Evolutionary conservation across 2,329 filamentous ascomycete species (phyloP).

Genomic region (Epichloe bromicola): DNA sequence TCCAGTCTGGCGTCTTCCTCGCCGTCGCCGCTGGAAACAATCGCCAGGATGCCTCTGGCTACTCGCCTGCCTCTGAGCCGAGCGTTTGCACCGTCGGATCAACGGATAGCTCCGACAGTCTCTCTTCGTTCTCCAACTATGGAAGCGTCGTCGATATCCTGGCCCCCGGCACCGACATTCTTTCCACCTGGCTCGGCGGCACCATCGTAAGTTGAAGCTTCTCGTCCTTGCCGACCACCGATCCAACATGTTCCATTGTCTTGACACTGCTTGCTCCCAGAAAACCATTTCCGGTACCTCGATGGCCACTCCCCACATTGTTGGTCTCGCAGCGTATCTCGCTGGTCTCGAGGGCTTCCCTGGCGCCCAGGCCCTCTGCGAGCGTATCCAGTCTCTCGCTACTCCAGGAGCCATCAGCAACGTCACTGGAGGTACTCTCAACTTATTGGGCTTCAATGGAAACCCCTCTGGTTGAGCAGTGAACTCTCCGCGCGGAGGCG

Average conservation of each 20-base stretch:
- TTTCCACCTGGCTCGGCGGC: conserved; percentile 33
- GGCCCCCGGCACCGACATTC: conserved; percentile 33
- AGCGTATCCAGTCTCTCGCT: conserved; percentile 1
- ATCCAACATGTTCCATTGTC: background rate
- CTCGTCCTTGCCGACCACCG: no score
- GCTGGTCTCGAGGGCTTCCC: conserved; percentile 25
- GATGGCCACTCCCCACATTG: conserved; percentile 29
- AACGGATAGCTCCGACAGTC: conserved; percentile 24
- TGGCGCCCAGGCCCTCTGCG: conserved; percentile 10
- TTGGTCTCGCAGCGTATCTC: conserved; percentile 29
- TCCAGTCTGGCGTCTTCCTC: conserved; percentile 34
- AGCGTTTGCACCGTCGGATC: conserved; percentile 42
- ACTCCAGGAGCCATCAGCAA: conserved; percentile 12
- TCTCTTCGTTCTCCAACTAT: conserved; percentile 39
- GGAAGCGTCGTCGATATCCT: conserved; percentile 36
- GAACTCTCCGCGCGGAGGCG: background rate
- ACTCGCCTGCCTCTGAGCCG: conserved; percentile 34
- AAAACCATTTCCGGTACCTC: conserved; percentile 31
- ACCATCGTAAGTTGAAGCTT: conserved; percentile 12
- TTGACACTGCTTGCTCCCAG: conserved; percentile 3
- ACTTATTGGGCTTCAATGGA: conserved; percentile 14
- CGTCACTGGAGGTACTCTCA: conserved; percentile 11
- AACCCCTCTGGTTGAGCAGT: conserved; percentile 2
- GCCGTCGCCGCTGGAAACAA: conserved; percentile 44
- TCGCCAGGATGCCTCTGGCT: conserved; percentile 26